Conservation (phyloP, 805 yeast species). For the Wickerhamomyces pijperi region DNA sequence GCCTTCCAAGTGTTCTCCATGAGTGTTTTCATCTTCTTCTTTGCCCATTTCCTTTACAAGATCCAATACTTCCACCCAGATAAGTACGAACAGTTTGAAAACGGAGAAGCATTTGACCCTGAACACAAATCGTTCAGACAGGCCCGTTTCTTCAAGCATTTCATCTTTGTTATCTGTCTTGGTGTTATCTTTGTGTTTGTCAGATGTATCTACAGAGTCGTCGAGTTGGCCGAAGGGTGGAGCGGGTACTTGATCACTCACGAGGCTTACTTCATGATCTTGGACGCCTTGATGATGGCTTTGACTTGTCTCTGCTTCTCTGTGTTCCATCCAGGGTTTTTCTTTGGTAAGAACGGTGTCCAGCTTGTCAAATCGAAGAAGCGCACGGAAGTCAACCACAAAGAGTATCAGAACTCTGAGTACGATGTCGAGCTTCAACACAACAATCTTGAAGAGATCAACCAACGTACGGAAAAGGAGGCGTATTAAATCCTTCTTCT, state of each 20-base stretch:
- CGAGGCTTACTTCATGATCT: conserved; percentile 48
- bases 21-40: conserved; percentile 42
- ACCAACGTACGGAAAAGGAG: too few relatives aligned
- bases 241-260: conserved; percentile 49
- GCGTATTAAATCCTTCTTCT: too few relatives aligned
- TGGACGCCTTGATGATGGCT: conserved; percentile 56
- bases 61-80: conserved; percentile 11
- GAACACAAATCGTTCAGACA: conserved; percentile 3
- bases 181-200: conserved; percentile 45
- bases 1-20: conserved; percentile 65
- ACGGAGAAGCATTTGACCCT: conserved; percentile 3
- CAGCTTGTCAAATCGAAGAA: background rate
- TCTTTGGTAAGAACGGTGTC: conserved; percentile 22
- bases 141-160: conserved; percentile 11
- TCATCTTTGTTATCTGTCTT: conserved; percentile 33
- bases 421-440: too few relatives aligned
- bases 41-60: conserved; percentile 33
- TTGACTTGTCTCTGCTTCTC: conserved; percentile 36
- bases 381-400: conserved; percentile 7
- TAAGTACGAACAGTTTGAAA: background rate
- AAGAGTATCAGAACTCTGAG: background rate
- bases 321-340: conserved; percentile 53
- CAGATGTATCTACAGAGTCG: conserved; percentile 64
- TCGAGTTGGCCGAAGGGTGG: conserved; percentile 70
- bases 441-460: too few relatives aligned